These are phyloP conservation scores for Zea luxurians DNA, from an alignment of 176 grass and related monocot species.

Conservation along the genomic window DNA sequence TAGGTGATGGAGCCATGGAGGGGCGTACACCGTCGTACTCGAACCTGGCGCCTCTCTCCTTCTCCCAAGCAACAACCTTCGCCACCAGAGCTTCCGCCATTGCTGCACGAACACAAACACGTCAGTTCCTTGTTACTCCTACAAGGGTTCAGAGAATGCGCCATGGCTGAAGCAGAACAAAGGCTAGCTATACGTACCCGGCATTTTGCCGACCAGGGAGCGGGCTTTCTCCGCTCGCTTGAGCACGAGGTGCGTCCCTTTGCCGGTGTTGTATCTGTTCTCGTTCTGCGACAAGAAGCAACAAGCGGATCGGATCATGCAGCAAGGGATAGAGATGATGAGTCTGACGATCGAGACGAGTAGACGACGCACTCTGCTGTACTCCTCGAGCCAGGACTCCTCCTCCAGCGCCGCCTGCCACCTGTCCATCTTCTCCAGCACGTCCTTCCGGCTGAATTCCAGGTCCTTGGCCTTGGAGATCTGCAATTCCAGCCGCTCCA, in stretches of 20 bases:
- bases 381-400: constrained; percentile 89
- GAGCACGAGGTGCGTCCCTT: constrained; percentile 63
- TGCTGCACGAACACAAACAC: constrained; percentile 29
- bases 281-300: constrained; percentile 42
- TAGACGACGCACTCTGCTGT: constrained; percentile 43
- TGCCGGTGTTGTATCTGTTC: constrained; percentile 71
- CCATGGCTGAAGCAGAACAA: background rate
- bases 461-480: constrained; percentile 68
- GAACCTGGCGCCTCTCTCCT: constrained; percentile 54
- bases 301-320: too few relatives aligned
- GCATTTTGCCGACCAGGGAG: constrained; percentile 68
- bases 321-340: background rate
- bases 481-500: constrained; percentile 67
- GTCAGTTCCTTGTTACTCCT: background rate
- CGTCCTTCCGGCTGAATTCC: constrained; percentile 75
- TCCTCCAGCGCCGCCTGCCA: constrained; percentile 69
- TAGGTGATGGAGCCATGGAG: background rate
- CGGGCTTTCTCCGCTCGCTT: constrained; percentile 82
- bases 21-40: constrained; percentile 71
- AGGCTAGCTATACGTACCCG: constrained; percentile 25
- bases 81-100: constrained; percentile 61
- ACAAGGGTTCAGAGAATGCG: background rate
- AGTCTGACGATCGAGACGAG: background rate
- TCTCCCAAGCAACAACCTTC: constrained; percentile 70
- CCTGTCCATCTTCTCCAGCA: constrained; percentile 68